A percentile compares a stretch with the other conserved stretches of the same genome.
These are phyloP conservation scores for Neoboletus brunneissimus DNA, from an alignment of 768 basidiomycete genomes.

Conservation along the genomic window DNA sequence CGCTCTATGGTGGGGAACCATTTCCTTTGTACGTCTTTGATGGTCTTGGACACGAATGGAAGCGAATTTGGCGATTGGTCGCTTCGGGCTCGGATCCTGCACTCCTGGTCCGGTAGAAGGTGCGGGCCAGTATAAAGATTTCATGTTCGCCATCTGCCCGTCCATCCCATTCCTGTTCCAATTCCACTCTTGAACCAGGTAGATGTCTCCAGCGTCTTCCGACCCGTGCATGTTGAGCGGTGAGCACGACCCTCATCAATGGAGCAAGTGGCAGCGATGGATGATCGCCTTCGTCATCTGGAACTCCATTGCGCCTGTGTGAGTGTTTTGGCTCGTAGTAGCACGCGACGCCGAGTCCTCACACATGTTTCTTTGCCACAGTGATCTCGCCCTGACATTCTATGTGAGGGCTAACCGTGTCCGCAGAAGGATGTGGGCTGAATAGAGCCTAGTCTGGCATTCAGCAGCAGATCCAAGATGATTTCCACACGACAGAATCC, in stretches of 20 bases:
- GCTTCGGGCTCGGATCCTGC: not conserved
- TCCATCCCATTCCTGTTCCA: not conserved
- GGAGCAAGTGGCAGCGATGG: conserved; percentile 30
- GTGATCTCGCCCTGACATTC: conserved; percentile 27
- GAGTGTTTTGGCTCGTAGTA: not conserved
- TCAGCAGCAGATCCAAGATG: conserved; percentile 25
- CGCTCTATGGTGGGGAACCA: not conserved
- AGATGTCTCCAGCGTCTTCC: conserved; percentile 21
- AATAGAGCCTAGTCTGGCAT: conserved; percentile 25
- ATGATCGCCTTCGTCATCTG: conserved; percentile 28
- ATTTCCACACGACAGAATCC: conserved; percentile 18
- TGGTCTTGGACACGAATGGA: not conserved
- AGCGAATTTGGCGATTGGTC: conserved; percentile 23
- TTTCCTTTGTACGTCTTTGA: not conserved
- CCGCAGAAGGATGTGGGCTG: not conserved
- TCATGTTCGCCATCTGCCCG: not conserved
- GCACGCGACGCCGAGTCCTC: not conserved
- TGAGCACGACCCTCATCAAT: conserved; percentile 26
- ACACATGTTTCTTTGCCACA: not conserved
- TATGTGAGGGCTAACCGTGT: conserved; percentile 17
- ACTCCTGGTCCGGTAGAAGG: not conserved
- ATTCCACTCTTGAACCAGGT: not conserved
- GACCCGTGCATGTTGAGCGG: conserved; percentile 12
- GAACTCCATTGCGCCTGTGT: conserved; percentile 32
- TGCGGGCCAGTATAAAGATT: conserved; percentile 15